Conservation (phyloP, 108 stramenopile genomes). For the Seminavis robusta region DNA sequence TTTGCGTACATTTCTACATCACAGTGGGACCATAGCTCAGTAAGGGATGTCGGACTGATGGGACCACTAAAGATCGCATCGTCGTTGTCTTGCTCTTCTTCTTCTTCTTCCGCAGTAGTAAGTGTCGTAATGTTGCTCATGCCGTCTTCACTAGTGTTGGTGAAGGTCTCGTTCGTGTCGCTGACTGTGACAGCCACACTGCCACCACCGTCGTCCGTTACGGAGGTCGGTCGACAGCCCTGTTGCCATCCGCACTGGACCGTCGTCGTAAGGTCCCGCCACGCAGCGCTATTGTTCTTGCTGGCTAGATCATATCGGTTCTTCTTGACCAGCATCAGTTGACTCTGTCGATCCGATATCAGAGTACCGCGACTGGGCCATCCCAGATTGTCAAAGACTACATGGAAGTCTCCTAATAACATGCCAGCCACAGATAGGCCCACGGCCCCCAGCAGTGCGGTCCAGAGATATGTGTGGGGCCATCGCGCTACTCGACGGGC, state of each 20-base stretch:
- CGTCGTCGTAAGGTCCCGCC: slow-evolving; percentile 34
- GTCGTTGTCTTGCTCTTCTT: too few species aligned
- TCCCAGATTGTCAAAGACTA: slow-evolving; percentile 35
- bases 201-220: too few species aligned
- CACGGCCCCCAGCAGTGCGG: slow-evolving; percentile 2
- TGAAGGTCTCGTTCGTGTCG: too few species aligned
- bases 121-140: too few species aligned
- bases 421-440: slow-evolving; percentile 15
- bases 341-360: slow-evolving; percentile 43
- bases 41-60: too few species aligned
- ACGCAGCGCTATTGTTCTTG: slow-evolving; percentile 15
- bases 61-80: too few species aligned
- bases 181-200: too few species aligned
- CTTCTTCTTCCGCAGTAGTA: too few species aligned
- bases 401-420: slow-evolving; percentile 35
- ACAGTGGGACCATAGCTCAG: too few species aligned
- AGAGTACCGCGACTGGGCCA: slow-evolving; percentile 45
- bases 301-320: slow-evolving; percentile 19
- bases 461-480: slow-evolving; percentile 18
- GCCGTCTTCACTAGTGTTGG: too few species aligned
- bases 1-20: too few species aligned
- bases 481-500: slow-evolving; percentile 14
- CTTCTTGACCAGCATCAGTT: slow-evolving; percentile 13
- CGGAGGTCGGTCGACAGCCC: neutral
- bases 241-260: slow-evolving; percentile 34